Evolutionary conservation across 2,329 filamentous ascomycete species (phyloP), one percentile per base, ranked within the genome.

Genomic region (Malbranchea cinnamomea): DNA sequence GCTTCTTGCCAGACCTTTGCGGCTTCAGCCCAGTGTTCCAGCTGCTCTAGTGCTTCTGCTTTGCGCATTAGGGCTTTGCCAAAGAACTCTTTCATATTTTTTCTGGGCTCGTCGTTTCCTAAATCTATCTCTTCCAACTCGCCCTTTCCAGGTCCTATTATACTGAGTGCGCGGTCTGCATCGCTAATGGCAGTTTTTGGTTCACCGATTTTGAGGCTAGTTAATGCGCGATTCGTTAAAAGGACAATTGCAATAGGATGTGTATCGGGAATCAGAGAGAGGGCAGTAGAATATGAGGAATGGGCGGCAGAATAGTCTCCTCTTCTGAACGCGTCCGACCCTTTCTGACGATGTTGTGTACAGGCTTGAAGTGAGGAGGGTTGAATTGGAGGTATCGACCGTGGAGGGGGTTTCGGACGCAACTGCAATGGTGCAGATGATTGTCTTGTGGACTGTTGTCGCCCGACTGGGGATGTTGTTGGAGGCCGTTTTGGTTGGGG

Each of bases 1-100:
- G 82, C 85, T 32, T 70, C 60, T 44, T 76, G 74, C 89, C 89
- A 98, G 0, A 80, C 74, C 2, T 63, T 59, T 0, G 73, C 74
- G 1, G 89, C 89, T 29, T 95, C 87, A 2, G 61, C 57, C 87
- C 87, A 98, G 49, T 78, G 82, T 58, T 98, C 89, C 65, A 98
- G 78, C 48, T 93, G 79, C 53, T 98, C 89, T 5, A 95, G 65
- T 1, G 84, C 89, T 56, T 98, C 89, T 1, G 89, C 89, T 60
- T 95, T 95, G 31, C 89, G 78, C 58, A 81, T 87, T 17, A 95
- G 60, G 0, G 87, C 87, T 54, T 95, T 98, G 31, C 83, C 85
- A 48, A 79, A 95, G 38, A 93, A 80, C 11, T 93, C 85, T 39
- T 73, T 78, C 81, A 98, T 92, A 27, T 87, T 78, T 41, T 91